A percentile compares a stretch with the other conserved stretches of the same genome.
Conservation (phyloP, 495 filamentous ascomycete genomes). For the Penicillium lividum region DNA sequence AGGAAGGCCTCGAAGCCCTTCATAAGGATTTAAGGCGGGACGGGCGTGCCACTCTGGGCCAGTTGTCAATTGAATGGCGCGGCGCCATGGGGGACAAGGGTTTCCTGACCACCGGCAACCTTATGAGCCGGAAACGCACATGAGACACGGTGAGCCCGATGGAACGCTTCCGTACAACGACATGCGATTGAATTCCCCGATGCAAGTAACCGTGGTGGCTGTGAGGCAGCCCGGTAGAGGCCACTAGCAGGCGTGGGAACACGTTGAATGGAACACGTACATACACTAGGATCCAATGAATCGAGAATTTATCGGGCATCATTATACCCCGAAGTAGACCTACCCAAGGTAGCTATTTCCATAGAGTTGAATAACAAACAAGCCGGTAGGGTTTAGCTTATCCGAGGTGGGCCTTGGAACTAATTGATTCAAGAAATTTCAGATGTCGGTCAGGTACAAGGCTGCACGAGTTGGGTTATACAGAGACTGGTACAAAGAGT, state of each 20-base stretch:
- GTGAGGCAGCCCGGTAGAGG: slow-evolving; percentile 12
- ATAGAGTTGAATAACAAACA: not conserved
- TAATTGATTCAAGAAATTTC: not conserved
- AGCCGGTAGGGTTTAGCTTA: not conserved
- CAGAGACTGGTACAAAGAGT: not conserved
- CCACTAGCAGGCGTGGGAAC: not conserved
- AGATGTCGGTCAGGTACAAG: not conserved
- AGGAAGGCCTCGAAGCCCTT: slow-evolving; percentile 46
- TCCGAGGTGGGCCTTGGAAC: not conserved
- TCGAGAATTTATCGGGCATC: not conserved
- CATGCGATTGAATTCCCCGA: slow-evolving; percentile 18
- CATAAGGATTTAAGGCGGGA: slow-evolving; percentile 57
- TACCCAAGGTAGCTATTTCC: not conserved
- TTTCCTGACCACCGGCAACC: slow-evolving; percentile 80
- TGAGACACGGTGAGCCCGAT: slow-evolving; percentile 27
- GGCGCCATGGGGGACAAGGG: slow-evolving; percentile 88
- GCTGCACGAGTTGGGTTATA: not conserved
- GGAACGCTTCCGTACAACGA: slow-evolving; percentile 12
- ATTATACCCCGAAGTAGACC: not conserved
- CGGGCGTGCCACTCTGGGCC: slow-evolving; percentile 69
- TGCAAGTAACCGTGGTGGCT: slow-evolving; percentile 22
- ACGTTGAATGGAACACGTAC: slow-evolving; percentile 1
- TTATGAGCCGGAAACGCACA: slow-evolving; percentile 62
- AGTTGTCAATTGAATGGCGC: slow-evolving; percentile 84
- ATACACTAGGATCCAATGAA: not conserved